phyloP scores from a whole-genome alignment of 495 filamentous ascomycete species.

The Podospora comata region DNA sequence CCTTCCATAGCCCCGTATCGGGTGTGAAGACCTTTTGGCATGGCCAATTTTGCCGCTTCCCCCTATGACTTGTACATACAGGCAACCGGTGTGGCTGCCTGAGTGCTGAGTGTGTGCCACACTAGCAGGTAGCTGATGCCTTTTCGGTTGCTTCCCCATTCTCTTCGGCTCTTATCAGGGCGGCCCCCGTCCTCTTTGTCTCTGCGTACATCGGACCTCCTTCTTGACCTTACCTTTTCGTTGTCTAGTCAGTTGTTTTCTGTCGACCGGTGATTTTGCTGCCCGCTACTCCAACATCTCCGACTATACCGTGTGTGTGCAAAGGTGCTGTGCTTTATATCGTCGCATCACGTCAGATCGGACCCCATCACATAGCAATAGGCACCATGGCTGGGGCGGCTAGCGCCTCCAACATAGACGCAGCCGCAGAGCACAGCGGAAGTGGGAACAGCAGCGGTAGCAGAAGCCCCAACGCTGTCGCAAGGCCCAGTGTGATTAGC shows the following conservation, averaged over 20 bases:
- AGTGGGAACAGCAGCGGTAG: neutral
- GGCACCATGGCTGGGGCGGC: conserved; percentile 6
- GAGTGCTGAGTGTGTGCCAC: conserved; percentile 12
- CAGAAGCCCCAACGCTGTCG: neutral
- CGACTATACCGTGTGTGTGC: neutral
- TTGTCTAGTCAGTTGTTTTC: neutral
- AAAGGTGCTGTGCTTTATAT: neutral
- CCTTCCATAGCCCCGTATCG: neutral
- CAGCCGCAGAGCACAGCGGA: conserved; percentile 3
- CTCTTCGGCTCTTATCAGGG: neutral
- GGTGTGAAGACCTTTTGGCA: neutral
- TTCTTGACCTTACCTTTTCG: neutral
- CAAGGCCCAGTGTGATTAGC: neutral
- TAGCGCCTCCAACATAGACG: conserved; percentile 8
- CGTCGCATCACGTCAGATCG: conserved; percentile 4
- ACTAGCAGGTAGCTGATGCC: neutral
- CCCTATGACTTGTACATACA: conserved; percentile 15
- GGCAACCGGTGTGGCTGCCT: conserved; percentile 17
- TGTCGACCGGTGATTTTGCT: neutral
- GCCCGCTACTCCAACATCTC: neutral
- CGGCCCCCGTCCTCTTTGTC: neutral
- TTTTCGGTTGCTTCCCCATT: neutral
- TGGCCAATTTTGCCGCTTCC: neutral
- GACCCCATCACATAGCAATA: neutral
- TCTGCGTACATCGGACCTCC: neutral